These are phyloP conservation scores for Fusarium dlaminii DNA, from an alignment of 2,329 filamentous ascomycete genomes.

Conservation along the genomic window DNA sequence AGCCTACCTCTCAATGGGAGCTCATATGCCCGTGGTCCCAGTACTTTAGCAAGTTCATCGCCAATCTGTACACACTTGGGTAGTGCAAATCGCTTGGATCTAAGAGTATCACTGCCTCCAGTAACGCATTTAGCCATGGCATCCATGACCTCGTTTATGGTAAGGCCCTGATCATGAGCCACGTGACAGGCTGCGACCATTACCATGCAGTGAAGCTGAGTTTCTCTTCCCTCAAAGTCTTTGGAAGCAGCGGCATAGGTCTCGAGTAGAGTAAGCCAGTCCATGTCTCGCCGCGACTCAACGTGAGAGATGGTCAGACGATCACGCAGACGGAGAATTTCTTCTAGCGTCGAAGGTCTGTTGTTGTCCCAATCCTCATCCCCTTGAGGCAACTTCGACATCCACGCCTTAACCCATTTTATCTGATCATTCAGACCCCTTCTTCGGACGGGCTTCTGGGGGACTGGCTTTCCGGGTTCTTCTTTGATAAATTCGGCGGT, in stretches of 20 bases:
- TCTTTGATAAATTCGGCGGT: slow-evolving; percentile 40
- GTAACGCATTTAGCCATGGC: slow-evolving; percentile 41
- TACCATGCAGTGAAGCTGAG: slow-evolving; percentile 41
- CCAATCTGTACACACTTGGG: slow-evolving; percentile 42
- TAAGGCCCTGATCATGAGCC: slow-evolving; percentile 35
- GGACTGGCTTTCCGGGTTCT: slow-evolving; percentile 37
- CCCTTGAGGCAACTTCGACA: slow-evolving; percentile 40
- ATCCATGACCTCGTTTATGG: slow-evolving; percentile 32
- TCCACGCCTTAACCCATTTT: slow-evolving; percentile 41
- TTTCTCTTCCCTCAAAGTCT: slow-evolving; percentile 38
- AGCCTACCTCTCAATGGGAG: slow-evolving; percentile 41
- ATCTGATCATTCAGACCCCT: slow-evolving; percentile 39
- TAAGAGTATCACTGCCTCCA: slow-evolving; percentile 39
- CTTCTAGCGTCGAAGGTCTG: slow-evolving; percentile 33
- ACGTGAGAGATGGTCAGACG: slow-evolving; percentile 36
- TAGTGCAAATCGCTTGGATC: slow-evolving; percentile 40
- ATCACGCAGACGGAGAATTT: slow-evolving; percentile 31
- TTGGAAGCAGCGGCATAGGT: slow-evolving; percentile 36
- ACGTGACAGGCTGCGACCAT: slow-evolving; percentile 41
- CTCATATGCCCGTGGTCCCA: slow-evolving; percentile 39
- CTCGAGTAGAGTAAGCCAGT: slow-evolving; percentile 38
- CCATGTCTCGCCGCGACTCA: slow-evolving; percentile 33
- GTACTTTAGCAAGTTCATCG: slow-evolving; percentile 38
- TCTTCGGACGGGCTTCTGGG: slow-evolving; percentile 39
- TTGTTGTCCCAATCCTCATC: slow-evolving; percentile 43